These are phyloP conservation scores for Fusarium citri DNA, from an alignment of 2,329 filamentous ascomycete species.

Conservation along the genomic window DNA sequence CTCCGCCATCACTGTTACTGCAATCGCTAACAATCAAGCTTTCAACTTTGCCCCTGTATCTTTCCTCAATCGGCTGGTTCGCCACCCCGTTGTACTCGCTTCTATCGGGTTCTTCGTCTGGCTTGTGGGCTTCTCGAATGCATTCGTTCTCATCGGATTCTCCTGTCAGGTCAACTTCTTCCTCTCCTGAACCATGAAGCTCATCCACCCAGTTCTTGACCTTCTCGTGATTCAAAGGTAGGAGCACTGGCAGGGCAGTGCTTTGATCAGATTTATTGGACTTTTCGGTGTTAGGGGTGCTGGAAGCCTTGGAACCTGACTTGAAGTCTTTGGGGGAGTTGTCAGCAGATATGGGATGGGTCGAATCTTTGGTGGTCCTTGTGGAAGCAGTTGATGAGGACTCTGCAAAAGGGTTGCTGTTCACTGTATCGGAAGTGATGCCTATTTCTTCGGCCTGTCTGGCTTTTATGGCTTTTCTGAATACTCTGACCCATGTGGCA, in stretches of 20 bases:
- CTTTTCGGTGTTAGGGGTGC: background rate
- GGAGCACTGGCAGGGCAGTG: background rate
- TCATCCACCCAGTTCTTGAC: background rate
- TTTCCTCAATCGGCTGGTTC: background rate
- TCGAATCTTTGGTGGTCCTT: background rate
- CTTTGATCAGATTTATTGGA: background rate
- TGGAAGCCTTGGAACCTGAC: background rate
- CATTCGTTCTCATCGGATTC: background rate
- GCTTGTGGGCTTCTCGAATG: background rate
- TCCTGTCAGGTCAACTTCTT: background rate
- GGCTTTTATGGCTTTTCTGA: background rate
- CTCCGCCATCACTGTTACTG: constrained; percentile 11
- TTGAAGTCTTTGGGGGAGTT: background rate
- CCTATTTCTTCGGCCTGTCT: background rate
- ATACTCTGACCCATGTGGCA: no score
- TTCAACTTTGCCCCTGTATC: background rate
- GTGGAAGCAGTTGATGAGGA: background rate
- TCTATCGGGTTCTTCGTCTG: background rate
- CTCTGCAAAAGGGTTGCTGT: background rate
- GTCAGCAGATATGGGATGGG: background rate
- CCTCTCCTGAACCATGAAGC: background rate
- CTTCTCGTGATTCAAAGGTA: background rate
- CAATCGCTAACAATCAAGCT: background rate
- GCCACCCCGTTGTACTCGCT: background rate
- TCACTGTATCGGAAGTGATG: background rate